A percentile compares a stretch with the other conserved stretches of the same genome.
Evolutionary conservation across 2,329 filamentous ascomycete genomes (phyloP).

Genomic region (Hymenoscyphus infarciens): DNA sequence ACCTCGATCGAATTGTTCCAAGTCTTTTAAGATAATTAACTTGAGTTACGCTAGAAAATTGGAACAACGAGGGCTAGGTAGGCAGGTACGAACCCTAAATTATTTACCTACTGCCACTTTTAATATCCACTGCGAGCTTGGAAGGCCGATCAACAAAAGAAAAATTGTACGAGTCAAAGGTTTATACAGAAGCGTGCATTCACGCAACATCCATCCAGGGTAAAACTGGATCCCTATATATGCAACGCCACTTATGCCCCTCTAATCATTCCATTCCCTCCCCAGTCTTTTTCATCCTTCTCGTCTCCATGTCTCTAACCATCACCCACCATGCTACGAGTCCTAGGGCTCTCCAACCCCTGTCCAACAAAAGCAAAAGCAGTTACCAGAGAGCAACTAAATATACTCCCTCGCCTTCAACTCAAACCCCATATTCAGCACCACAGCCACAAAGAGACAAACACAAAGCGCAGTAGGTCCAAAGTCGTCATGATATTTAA

Average conservation of each 20-base stretch:
- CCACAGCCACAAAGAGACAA: constrained; percentile 69
- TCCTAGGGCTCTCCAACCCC: too few species aligned
- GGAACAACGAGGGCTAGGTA: too few species aligned
- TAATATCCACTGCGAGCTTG: too few species aligned
- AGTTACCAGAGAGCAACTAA: background rate
- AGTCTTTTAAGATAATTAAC: too few species aligned
- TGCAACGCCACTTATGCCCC: background rate
- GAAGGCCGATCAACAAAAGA: background rate
- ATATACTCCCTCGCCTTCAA: constrained; percentile 51
- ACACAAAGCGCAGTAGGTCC: constrained; percentile 76
- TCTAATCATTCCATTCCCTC: background rate
- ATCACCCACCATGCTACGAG: background rate
- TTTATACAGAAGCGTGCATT: background rate
- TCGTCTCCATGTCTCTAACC: background rate
- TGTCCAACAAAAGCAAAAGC: too few species aligned
- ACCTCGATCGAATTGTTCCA: too few species aligned
- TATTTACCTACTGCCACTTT: too few species aligned
- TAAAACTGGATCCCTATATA: background rate
- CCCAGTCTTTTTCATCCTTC: background rate
- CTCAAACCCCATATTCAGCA: constrained; percentile 76
- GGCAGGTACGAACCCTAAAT: too few species aligned
- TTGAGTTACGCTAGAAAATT: too few species aligned
- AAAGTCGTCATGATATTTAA: constrained; percentile 86
- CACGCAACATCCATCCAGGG: background rate
- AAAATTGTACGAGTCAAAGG: background rate